phyloP scores from a whole-genome alignment of 257 asterid species.

The Scutellaria minor region DNA sequence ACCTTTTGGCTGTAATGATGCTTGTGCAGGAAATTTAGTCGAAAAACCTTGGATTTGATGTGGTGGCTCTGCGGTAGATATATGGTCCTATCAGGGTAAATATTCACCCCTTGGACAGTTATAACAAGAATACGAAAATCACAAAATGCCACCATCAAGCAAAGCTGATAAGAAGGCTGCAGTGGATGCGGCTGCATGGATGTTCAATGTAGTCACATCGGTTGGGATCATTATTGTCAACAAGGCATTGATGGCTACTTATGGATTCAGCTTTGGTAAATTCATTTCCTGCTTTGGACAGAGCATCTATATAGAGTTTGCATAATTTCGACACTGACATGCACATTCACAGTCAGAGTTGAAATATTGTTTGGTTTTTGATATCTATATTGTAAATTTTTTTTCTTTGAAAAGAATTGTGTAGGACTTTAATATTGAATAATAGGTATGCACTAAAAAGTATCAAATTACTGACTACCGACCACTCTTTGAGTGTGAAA shows the following conservation, averaged over 20 bases:
- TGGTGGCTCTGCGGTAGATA: conserved; percentile 37
- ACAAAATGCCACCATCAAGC: conserved; percentile 81
- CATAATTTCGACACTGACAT: conserved; percentile 7
- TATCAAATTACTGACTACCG: conserved; percentile 3
- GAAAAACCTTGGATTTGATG: conserved; percentile 45
- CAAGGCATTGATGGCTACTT: conserved; percentile 96
- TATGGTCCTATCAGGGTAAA: conserved; percentile 58
- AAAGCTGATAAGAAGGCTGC: conserved; percentile 97
- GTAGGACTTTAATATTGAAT: background rate
- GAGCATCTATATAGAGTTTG: conserved; percentile 14
- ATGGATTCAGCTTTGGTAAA: conserved; percentile 97
- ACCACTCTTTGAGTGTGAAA: conserved; percentile 1
- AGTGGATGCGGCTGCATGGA: conserved; percentile 90
- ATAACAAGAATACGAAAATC: conserved; percentile 29
- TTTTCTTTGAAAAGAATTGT: conserved; percentile 3
- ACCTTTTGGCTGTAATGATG: conserved; percentile 17
- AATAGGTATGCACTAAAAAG: background rate
- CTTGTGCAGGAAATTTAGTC: conserved; percentile 38
- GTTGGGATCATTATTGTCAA: conserved; percentile 96
- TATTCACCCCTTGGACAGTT: conserved; percentile 41
- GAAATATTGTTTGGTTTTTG: conserved; percentile 23
- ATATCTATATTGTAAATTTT: background rate
- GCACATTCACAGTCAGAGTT: conserved; percentile 15
- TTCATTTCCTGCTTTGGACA: conserved; percentile 21
- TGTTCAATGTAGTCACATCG: conserved; percentile 94